Evolutionary conservation across 106 monocot species (phyloP).

Genomic region (Apostasia shenzhenica): DNA sequence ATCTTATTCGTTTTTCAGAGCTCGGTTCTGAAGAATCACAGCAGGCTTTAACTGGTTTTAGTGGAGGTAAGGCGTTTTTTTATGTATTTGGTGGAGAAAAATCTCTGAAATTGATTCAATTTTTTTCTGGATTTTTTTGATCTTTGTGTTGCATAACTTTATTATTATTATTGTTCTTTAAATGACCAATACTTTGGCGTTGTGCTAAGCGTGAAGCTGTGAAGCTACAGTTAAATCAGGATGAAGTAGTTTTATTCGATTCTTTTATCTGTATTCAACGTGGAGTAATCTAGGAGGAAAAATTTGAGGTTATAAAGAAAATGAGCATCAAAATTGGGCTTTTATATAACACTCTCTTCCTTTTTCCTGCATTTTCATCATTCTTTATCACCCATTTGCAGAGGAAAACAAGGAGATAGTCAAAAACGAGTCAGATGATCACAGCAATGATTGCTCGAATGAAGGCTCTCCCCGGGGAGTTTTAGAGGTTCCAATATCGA

Average conservation of each 20-base stretch:
- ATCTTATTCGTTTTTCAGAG: too few relatives aligned
- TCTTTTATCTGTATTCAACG: not conserved
- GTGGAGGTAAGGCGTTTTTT: too few relatives aligned
- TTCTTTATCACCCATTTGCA: not conserved
- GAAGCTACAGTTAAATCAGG: too few relatives aligned
- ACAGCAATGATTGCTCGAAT: conserved; percentile 10
- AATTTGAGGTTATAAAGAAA: not conserved
- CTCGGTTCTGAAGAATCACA: too few relatives aligned
- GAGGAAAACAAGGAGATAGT: conserved; percentile 16
- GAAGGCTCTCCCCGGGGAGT: conserved; percentile 46
- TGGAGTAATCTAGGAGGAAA: not conserved
- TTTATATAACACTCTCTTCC: not conserved
- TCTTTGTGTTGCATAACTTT: too few relatives aligned
- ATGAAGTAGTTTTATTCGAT: not conserved
- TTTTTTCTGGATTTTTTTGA: too few relatives aligned
- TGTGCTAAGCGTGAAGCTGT: too few relatives aligned
- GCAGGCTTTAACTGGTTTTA: too few relatives aligned
- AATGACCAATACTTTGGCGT: too few relatives aligned
- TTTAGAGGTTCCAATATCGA: conserved; percentile 24
- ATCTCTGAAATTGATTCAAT: too few relatives aligned
- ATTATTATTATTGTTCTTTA: too few relatives aligned
- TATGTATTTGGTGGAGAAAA: too few relatives aligned
- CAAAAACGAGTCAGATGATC: conserved; percentile 12
- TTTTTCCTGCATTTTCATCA: not conserved
- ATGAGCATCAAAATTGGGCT: not conserved